A percentile compares a stretch with the other conserved stretches of the same genome.
Evolutionary conservation across 768 basidiomycete genomes (phyloP).

Genomic region (Asterophora parasitica): DNA sequence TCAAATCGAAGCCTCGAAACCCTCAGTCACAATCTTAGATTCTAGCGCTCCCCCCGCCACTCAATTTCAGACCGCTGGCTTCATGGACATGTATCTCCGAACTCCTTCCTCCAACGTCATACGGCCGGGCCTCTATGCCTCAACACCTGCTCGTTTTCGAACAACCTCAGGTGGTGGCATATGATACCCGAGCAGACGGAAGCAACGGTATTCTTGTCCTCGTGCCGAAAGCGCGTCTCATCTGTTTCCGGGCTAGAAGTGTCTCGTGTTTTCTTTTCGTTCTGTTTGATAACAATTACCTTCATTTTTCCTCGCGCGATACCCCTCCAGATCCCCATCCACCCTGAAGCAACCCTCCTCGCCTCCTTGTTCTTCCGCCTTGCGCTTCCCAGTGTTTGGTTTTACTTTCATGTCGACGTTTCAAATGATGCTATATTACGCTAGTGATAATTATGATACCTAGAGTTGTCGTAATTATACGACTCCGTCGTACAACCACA

Average conservation of each 20-base stretch:
- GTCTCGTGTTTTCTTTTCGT: not conserved
- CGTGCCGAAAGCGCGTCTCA: not conserved
- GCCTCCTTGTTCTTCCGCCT: not conserved
- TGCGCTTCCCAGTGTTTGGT: not conserved
- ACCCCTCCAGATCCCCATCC: not conserved
- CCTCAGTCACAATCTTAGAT: not conserved
- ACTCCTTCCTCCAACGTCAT: not conserved
- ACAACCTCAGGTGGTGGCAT: slow-evolving; percentile 23
- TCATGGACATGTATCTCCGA: not conserved
- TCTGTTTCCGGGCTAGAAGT: not conserved
- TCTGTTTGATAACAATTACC: not conserved
- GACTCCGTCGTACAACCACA: slow-evolving; percentile 36
- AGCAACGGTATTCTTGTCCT: not conserved
- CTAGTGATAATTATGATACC: not conserved
- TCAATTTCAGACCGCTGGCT: not conserved
- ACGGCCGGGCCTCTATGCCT: slow-evolving; percentile 2
- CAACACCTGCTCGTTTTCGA: slow-evolving; percentile 16
- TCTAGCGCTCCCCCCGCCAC: not conserved
- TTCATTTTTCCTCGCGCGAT: not conserved
- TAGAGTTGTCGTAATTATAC: slow-evolving; percentile 15
- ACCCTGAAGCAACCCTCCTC: not conserved
- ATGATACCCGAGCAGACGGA: slow-evolving; percentile 8
- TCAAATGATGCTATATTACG: not conserved
- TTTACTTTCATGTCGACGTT: not conserved
- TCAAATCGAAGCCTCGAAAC: not conserved